Base-by-base conservation (phyloP, 2,329 filamentous ascomycete species). In the Lasiodiplodia hormozganensis region DNA sequence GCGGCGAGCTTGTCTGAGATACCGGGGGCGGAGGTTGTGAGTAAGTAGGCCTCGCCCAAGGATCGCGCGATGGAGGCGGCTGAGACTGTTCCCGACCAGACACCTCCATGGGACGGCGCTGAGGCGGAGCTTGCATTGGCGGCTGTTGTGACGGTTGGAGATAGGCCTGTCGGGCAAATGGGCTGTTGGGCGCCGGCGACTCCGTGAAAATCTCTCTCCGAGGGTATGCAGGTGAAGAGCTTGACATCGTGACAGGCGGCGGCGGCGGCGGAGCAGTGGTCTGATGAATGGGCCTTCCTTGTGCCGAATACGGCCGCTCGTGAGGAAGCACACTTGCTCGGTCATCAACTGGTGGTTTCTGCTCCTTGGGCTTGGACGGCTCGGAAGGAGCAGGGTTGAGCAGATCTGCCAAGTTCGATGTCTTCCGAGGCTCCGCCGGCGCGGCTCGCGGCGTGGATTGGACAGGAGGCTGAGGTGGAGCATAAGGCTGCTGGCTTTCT, bases 331-430 rank as follows among this genome's bases (percentile, higher is more conserved):
- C n/a, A n/a, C 21, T 53, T 53, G 54, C 16, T 16, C 57, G 65
- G 10, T 68, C 65, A 36, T 62, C 65, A 3, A 28, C 51, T 56
- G 51, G 6, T n/a, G 60, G 18, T 31, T 68, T 68, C 36, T 47
- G 65, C 14, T 68, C 65, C 21, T 62, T 60, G 12, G 47, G 56
- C 49, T 62, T 62, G 14, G 65, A 12, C 18, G 65, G 65, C 25
- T 68, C 65, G 4, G 56, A 68, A 21, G 65, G 47, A 40, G 56
- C 77, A 38, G 70, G 62, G 67, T 81, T 81, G 16, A 81, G 74
- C 18, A 81, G 66, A 3, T 77, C 79, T 67, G 79, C 72, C 16
- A 81, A 49, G 62, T 79, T 80, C 7, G 78, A 79, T 66, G 77
- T 79, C 54, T 76, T 75, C 2, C 60, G 69, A 21, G 70, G 68